Conservation (phyloP, 2,329 filamentous ascomycete species). For the Fusarium udum region DNA sequence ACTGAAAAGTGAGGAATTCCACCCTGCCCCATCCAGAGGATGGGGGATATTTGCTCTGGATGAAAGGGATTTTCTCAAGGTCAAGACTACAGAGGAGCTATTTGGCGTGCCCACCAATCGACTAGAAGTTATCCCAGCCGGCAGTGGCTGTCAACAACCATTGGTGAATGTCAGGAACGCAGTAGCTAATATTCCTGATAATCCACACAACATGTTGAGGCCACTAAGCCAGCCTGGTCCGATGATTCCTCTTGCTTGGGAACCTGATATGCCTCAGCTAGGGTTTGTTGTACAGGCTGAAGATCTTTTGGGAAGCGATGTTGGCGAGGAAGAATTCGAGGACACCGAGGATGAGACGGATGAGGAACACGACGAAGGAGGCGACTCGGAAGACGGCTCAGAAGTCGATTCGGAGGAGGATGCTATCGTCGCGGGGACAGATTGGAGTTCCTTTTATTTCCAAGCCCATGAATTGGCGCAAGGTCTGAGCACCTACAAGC, state of each 20-base stretch:
- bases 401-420: conserved; percentile 22
- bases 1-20: conserved; percentile 46
- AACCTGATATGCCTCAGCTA: conserved; percentile 22
- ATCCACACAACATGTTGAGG: conserved; percentile 41
- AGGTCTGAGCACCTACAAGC: background rate
- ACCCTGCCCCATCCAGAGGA: conserved; percentile 47
- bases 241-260: conserved; percentile 9
- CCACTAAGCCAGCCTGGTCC: background rate
- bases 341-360: conserved; percentile 33
- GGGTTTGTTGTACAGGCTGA: conserved; percentile 6
- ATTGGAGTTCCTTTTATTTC: conserved; percentile 13
- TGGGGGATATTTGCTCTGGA: conserved; percentile 62
- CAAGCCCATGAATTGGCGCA: conserved; percentile 1
- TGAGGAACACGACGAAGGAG: conserved; percentile 28
- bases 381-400: conserved; percentile 22
- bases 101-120: conserved; percentile 42
- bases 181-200: conserved; percentile 43
- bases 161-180: conserved; percentile 43
- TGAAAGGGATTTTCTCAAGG: conserved; percentile 54
- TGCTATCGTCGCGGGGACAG: conserved; percentile 2
- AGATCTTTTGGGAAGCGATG: conserved; percentile 22
- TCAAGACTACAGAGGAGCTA: conserved; percentile 47
- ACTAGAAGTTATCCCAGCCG: conserved; percentile 30
- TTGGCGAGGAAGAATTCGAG: conserved; percentile 29
- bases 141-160: conserved; percentile 21